Conservation (phyloP, 2,329 filamentous ascomycete genomes). For the Herpotrichia juniperi region DNA sequence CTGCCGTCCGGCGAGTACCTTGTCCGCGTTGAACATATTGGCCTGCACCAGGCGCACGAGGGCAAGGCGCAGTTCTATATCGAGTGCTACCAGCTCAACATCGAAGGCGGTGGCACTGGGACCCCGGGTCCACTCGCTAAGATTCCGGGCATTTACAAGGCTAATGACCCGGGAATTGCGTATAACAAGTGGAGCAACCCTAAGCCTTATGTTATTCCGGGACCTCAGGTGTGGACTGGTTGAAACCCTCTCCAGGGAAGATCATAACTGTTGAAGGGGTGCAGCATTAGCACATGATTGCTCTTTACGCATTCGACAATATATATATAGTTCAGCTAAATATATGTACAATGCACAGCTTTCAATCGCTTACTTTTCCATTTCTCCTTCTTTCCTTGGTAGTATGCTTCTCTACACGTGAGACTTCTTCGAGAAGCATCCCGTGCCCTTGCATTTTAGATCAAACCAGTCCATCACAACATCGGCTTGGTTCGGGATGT, state of each 20-base stretch:
- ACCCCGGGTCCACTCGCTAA: conserved; percentile 52
- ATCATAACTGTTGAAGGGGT: no score
- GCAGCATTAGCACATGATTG: no score
- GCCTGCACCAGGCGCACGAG: conserved; percentile 36
- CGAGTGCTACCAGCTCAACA: conserved; percentile 53
- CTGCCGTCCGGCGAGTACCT: conserved; percentile 49
- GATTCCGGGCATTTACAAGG: conserved; percentile 57
- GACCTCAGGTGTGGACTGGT: conserved; percentile 33
- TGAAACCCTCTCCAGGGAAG: no score
- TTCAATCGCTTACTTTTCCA: no score
- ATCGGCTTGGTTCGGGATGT: conserved; percentile 40
- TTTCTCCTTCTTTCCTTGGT: no score
- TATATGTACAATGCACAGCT: no score
- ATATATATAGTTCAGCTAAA: no score
- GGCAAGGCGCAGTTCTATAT: conserved; percentile 44
- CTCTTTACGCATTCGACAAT: no score
- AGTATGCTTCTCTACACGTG: neutral
- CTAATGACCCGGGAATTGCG: conserved; percentile 55
- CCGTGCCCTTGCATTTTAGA: conserved; percentile 26
- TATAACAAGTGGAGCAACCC: conserved; percentile 52
- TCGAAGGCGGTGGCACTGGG: conserved; percentile 49
- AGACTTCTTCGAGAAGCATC: conserved; percentile 9
- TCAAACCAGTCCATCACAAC: conserved; percentile 42
- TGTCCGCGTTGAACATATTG: conserved; percentile 44
- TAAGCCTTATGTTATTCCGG: conserved; percentile 38